Base-by-base conservation (phyloP, 2,329 filamentous ascomycete genomes). In the Sclerotinia sclerotiorum region DNA sequence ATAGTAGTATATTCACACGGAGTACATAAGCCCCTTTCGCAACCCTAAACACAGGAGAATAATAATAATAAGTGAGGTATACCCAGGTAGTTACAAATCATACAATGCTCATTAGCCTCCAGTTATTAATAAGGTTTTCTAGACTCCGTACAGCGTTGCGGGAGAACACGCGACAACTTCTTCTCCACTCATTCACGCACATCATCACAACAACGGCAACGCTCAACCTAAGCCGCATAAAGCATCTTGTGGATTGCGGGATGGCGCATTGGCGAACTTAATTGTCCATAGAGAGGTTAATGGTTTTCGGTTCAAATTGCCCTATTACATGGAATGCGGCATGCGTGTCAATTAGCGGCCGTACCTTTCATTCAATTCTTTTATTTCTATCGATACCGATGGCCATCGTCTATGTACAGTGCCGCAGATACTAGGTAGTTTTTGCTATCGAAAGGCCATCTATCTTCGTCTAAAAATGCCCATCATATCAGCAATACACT, bases 151-250 rank as follows among this genome's bases (percentile, higher is more conserved):
- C 39, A 39, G 39, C 11, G 39, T 39, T 13, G 39, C 10, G 39
- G 29, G 49, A 55, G 35, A 35, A 56, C 54, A 56, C 29, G 10
- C 54, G 54, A 39, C 54, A n/a, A 32, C 35, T 52, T 35, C 19
- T 35, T 56, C 54, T 39, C 54, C 54, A 56, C 54, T 56, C 19
- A 35, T 56, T 56, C 54, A 39, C 54, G 54, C 54, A 56, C 54
- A 56, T 35, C 54, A 56, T 56, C 10, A 19, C 3, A 29, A 55
- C 32, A 55, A 27, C 21, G 27, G 29, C 32, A 39, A 56, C 54
- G 54, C 54, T 56, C 29, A 27, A 35, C 29, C 52, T 55, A 35
- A 55, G 52, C 52, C 29, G 19, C 21, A n/a, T n/a, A 29, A 29
- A 55, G 29, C 32, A 35, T 35, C 32, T 32, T n/a, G 32, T n/a